Conservation (phyloP, 306 rosid genomes). For the Glycine latifolia region DNA sequence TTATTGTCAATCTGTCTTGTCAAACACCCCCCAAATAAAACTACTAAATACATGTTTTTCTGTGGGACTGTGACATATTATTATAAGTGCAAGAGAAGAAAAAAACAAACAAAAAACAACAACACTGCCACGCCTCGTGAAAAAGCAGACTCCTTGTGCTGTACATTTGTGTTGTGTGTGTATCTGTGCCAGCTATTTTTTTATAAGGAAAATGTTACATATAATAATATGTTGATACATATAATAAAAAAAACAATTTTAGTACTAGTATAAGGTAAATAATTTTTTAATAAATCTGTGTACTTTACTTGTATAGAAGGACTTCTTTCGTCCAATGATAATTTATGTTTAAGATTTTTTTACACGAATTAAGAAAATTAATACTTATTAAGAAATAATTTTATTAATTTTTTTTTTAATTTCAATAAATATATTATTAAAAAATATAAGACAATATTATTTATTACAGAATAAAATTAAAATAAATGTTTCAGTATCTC, state of each 20-base stretch:
- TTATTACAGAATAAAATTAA: too few relatives aligned
- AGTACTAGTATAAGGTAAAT: not conserved
- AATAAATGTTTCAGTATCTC: too few relatives aligned
- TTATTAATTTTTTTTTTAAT: too few relatives aligned
- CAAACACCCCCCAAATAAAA: constrained; percentile 18
- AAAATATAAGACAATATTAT: too few relatives aligned
- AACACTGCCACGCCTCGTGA: constrained; percentile 50
- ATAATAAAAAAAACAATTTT: not conserved
- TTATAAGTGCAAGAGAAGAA: constrained; percentile 5
- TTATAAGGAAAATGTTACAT: not conserved
- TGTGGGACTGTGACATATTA: constrained; percentile 47
- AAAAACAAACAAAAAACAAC: constrained; percentile 47
- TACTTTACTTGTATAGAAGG: too few relatives aligned
- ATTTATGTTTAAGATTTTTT: too few relatives aligned
- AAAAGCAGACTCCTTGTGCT: constrained; percentile 40
- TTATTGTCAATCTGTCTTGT: constrained; percentile 58
- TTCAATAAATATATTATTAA: too few relatives aligned
- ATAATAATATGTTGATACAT: not conserved
- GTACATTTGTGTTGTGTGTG: constrained; percentile 26
- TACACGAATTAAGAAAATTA: too few relatives aligned
- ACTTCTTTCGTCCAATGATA: too few relatives aligned
- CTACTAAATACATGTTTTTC: constrained; percentile 40
- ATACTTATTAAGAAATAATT: too few relatives aligned
- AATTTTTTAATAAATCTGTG: too few relatives aligned
- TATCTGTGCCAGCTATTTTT: constrained; percentile 35